Evolutionary conservation across 2,329 filamentous ascomycete genomes (phyloP), one percentile per base, ranked within the genome.

Genomic region (Blastomyces gilchristii): DNA sequence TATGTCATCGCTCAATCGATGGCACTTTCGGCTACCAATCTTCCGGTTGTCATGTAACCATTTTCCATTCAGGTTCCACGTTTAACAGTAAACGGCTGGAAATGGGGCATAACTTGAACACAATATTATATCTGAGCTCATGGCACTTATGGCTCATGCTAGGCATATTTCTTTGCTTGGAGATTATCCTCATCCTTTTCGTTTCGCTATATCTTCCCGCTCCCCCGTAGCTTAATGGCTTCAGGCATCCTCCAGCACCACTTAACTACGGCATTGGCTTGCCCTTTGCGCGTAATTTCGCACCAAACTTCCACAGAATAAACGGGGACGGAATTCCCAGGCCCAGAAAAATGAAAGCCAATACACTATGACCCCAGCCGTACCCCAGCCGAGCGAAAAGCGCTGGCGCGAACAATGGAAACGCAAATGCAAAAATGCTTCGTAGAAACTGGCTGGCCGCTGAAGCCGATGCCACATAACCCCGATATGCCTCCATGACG

Each of bases 381-480:
- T 79, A 73, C 0, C 78, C 78, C 0, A 82, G 70, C 0, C 70
- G 67, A 0, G 68, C 63, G 64, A 81, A 81, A 79, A 83, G 69
- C 69, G 78, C 75, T 0, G 79, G 75, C 0, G 84, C 85, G 11
- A 85, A 85, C 1, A 88, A 74, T 0, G 86, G 85, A 1, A 88
- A 79, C 0, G 63, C 47, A 54, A 61, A 61, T 8, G 45, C 84
- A 0, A 80, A 77, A 60, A 86, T 73, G 1, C 79, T 82, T 34
- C 83, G 75, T 37, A 85, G 74, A 3, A 85, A 79, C 0, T 82
- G 81, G 11, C 80, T 80, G 0, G 81, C 83, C 0, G 81, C 83
- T 50, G 81, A 79, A 0, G 81, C 81, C 59, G 72, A 76, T 0
- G 80, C 80, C 0, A 80, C 76, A 63, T 79, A 80, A 0, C 75